Conservation (phyloP, 192 early-diverging fungal species). For the Bifiguratus adelaidae region DNA sequence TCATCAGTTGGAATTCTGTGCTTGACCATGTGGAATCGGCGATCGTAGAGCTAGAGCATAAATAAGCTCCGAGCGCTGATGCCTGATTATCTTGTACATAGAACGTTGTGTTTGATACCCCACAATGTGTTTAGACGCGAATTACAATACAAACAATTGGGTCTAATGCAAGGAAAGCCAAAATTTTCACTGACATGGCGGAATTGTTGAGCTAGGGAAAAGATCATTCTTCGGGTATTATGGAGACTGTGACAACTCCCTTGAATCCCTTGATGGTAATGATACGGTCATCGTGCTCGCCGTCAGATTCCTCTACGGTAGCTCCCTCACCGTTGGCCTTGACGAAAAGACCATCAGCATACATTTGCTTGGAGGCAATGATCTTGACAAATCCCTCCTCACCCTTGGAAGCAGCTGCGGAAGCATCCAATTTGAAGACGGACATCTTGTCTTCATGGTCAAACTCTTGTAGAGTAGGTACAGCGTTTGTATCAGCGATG, state of each 20-base stretch:
- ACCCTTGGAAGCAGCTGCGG: constrained; percentile 11
- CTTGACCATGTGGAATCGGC: too few species aligned
- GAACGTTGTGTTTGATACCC: too few species aligned
- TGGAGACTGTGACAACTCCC: constrained; percentile 12
- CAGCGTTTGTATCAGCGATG: constrained; percentile 12
- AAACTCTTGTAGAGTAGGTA: constrained; percentile 21
- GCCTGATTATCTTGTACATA: too few species aligned
- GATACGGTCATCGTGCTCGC: constrained; percentile 8
- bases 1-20: too few species aligned
- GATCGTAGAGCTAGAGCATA: too few species aligned
- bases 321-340: constrained; percentile 18
- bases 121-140: too few species aligned
- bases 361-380: constrained; percentile 25
- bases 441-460: constrained; percentile 20
- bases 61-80: too few species aligned
- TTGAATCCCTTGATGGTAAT: constrained; percentile 6
- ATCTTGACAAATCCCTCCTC: constrained; percentile 18
- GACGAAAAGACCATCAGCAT: constrained; percentile 32
- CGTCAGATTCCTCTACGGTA: background rate
- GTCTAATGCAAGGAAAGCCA: too few species aligned
- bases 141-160: too few species aligned
- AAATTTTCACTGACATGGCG: too few species aligned
- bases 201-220: too few species aligned
- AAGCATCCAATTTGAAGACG: constrained; percentile 12
- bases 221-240: too few species aligned